Percentiles rank a stretch among this genome's conserved stretches.
Conservation (phyloP, 1,284 basidiomycete species). For the Mycena sp. region DNA sequence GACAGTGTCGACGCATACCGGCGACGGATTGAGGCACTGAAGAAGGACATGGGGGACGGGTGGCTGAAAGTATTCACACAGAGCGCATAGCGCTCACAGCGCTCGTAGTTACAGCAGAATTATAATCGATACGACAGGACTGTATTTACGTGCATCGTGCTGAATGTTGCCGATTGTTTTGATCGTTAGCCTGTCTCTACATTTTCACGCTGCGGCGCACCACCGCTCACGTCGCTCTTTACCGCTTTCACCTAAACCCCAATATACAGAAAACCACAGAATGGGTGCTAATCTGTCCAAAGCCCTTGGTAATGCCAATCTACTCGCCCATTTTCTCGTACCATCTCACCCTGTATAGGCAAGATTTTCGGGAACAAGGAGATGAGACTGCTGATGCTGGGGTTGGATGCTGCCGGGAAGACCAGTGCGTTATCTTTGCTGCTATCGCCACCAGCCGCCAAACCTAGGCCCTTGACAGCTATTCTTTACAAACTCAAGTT, state of each 20-base stretch:
- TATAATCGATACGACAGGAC: too few species aligned
- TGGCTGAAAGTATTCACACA: constrained; percentile 88
- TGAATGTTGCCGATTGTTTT: constrained; percentile 13
- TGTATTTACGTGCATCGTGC: too few species aligned
- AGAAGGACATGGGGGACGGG: constrained; percentile 86
- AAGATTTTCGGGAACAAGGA: constrained; percentile 99
- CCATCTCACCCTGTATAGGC: constrained; percentile 55
- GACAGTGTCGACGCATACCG: constrained; percentile 76
- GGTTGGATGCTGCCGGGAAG: constrained; percentile 96
- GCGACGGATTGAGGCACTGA: constrained; percentile 80
- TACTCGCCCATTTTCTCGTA: constrained; percentile 24
- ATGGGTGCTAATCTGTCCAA: constrained; percentile 87
- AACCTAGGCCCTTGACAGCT: constrained; percentile 60
- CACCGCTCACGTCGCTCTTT: constrained; percentile 53
- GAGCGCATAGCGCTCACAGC: too few species aligned
- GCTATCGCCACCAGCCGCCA: constrained; percentile 11
- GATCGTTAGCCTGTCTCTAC: constrained; percentile 26
- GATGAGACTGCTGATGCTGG: constrained; percentile 94
- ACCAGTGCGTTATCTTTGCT: constrained; percentile 71
- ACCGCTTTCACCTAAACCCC: constrained; percentile 38
- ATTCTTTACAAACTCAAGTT: constrained; percentile 99
- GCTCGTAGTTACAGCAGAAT: too few species aligned
- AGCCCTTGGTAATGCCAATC: constrained; percentile 63
- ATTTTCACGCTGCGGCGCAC: constrained; percentile 36
- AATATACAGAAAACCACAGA: constrained; percentile 36